phyloP scores from a whole-genome alignment of 2,329 filamentous ascomycete species.

The Didymella sp. region DNA sequence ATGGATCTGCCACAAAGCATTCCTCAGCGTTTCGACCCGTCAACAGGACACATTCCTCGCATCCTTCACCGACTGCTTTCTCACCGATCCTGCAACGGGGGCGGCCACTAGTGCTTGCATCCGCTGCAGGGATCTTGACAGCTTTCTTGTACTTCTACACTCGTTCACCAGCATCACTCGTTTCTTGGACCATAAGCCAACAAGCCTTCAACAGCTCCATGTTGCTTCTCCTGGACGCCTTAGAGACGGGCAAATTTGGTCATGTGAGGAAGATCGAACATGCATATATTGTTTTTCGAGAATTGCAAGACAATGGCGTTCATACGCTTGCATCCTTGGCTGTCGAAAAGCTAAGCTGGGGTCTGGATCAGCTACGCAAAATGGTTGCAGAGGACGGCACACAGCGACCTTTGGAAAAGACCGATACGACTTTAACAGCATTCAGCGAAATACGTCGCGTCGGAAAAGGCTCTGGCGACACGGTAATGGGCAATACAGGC shows the following conservation, averaged over 20 bases:
- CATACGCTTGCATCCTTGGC: conserved; percentile 57
- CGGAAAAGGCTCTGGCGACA: conserved; percentile 37
- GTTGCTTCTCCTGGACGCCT: conserved; percentile 57
- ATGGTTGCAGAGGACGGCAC: conserved; percentile 20
- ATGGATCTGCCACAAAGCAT: not conserved
- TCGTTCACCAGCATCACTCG: conserved; percentile 53
- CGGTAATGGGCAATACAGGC: conserved; percentile 57
- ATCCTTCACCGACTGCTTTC: conserved; percentile 27
- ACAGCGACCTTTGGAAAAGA: conserved; percentile 13
- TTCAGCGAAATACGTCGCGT: conserved; percentile 25
- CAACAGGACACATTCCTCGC: conserved; percentile 21
- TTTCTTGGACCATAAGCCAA: conserved; percentile 59
- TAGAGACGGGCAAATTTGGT: conserved; percentile 51
- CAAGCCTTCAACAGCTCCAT: conserved; percentile 60
- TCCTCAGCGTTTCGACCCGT: conserved; percentile 23
- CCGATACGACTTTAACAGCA: conserved; percentile 8
- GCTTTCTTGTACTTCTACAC: conserved; percentile 57
- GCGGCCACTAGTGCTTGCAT: conserved; percentile 51
- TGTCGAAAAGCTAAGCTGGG: conserved; percentile 50
- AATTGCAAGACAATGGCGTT: conserved; percentile 52
- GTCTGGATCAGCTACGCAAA: conserved; percentile 32
- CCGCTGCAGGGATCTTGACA: conserved; percentile 52
- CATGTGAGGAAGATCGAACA: conserved; percentile 47
- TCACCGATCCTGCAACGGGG: conserved; percentile 42
- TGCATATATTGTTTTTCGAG: conserved; percentile 52